Base-by-base conservation (phyloP, 805 yeast species). In the Candida morakotiae region DNA sequence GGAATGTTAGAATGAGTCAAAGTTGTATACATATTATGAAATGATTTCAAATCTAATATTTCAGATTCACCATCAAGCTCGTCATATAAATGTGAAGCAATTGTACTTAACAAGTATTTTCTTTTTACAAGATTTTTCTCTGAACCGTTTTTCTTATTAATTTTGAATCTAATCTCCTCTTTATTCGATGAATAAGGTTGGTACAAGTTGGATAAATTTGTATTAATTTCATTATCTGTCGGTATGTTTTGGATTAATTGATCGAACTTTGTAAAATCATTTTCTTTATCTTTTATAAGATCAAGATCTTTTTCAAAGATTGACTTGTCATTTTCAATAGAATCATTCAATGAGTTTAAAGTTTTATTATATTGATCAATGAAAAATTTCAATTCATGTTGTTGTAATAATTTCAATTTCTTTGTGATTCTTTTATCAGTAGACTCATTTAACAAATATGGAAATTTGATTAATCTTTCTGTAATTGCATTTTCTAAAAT, bases 11-110 rank as follows among this genome's bases (percentile, higher is more conserved):
- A 34, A 8, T 41, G 44, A 3, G 48, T 27, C 56, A 62, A 5
- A 37, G 74, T 69, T 26, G 80, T 53, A 77, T 81, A 83, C 21
- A 48, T 46, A 21, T 72, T 75, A 56, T 79, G 82, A 33, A 69
- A 62, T 4, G 52, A 52, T 3, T 65, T 52, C 37, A 87, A 60
- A 43, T 87, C 91, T 14, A 88, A 45, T 44, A 56, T 76, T 0
- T 96, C 96, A 50, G 70, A 73, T 23, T 59, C 57, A 53, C 88
- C 96, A 21, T 71, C 77, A 3, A 84, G 87, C 5, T 76, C 34
- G 0, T 50, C 36, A 13, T 75, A 72, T 3, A 85, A 37, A 37
- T 70, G 71, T 0, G 69, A 49, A 0, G 82, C 78, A 34, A 65
- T 72, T 13, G 65, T 58, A 40, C 87, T 75, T 26, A 78, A 54